Base-by-base conservation (phyloP, 495 filamentous ascomycete genomes). In the Penicillium roqueforti region DNA sequence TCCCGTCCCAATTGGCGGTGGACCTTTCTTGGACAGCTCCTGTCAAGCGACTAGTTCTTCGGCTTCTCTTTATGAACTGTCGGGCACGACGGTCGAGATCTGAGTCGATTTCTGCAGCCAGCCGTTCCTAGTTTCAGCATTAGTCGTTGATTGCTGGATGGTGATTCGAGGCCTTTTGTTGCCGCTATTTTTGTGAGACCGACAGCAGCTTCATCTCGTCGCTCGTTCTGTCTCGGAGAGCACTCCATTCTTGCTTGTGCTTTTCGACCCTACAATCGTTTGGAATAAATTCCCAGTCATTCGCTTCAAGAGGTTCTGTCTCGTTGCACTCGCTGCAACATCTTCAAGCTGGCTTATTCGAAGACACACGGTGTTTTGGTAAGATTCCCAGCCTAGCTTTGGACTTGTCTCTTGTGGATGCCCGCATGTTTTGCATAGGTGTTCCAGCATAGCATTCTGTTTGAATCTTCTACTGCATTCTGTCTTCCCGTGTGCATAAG, bases 291-390 rank as follows among this genome's bases (percentile, higher is more conserved):
- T 72, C 70, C 49, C 72, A 70, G 72, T 73, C 73, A 72, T 70
- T 76, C 76, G 76, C 74, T 77, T 66, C 65, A 68, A 57, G 57
- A 53, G 57, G 62, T 72, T 66, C 68, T 65, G 66, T 73, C 68
- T 69, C 58, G 73, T 76, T 76, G 73, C 73, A 76, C 61, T 62
- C 59, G 59, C 67, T 73, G 72, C 74, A 78, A 76, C 72, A 75
- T 66, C 63, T 71, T 77, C 76, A 78, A 77, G 62, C 76, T 78
- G 76, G 76, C 76, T 74, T 76, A 75, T 65, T 77, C 73, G 68
- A 76, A 70, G 68, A 67, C 68, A 50, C 71, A 77, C 70, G 68
- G 73, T 68, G 67, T 76, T 75, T 69, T 76, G 67, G 76, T 78
- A 77, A 76, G 83, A 45, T 36, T 74, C 38, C 29, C 51, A 41